Evolutionary conservation across 2,329 filamentous ascomycete genomes (phyloP).

Genomic region (Sarocladium kiliense): DNA sequence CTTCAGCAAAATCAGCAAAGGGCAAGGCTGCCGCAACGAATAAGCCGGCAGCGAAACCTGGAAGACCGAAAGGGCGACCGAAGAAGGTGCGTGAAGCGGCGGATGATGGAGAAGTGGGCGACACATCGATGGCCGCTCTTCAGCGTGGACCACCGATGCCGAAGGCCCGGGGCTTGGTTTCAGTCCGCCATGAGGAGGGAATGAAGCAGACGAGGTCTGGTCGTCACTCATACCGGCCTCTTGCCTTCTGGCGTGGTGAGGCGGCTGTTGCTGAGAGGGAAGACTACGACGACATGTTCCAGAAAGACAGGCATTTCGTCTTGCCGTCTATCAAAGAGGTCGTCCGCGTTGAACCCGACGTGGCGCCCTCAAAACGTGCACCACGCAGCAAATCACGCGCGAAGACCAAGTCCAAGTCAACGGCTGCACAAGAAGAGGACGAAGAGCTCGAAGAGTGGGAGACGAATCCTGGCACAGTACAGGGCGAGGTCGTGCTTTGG

Average conservation of each 20-base stretch:
- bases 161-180: slow-evolving; percentile 49
- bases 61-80: slow-evolving; percentile 9
- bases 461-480: slow-evolving; percentile 55
- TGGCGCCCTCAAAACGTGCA: slow-evolving; percentile 23
- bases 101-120: slow-evolving; percentile 35
- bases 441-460: slow-evolving; percentile 67
- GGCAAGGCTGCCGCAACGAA: slow-evolving; percentile 8
- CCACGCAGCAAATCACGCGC: slow-evolving; percentile 23
- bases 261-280: slow-evolving; percentile 64
- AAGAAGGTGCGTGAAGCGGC: slow-evolving; percentile 18
- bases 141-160: slow-evolving; percentile 52
- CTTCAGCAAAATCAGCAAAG: slow-evolving; percentile 19
- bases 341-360: slow-evolving; percentile 62
- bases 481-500: slow-evolving; percentile 61
- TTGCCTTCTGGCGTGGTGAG: slow-evolving; percentile 86
- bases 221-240: slow-evolving; percentile 69
- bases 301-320: slow-evolving; percentile 39
- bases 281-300: slow-evolving; percentile 43
- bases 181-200: slow-evolving; percentile 43
- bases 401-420: slow-evolving; percentile 13
- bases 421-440: slow-evolving; percentile 41
- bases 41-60: not conserved
- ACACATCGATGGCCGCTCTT: slow-evolving; percentile 42
- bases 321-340: slow-evolving; percentile 71
- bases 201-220: slow-evolving; percentile 67